Evolutionary conservation across 2,329 filamentous ascomycete genomes (phyloP), one percentile per base, ranked within the genome.

Genomic region (Aspergillus hortae): DNA sequence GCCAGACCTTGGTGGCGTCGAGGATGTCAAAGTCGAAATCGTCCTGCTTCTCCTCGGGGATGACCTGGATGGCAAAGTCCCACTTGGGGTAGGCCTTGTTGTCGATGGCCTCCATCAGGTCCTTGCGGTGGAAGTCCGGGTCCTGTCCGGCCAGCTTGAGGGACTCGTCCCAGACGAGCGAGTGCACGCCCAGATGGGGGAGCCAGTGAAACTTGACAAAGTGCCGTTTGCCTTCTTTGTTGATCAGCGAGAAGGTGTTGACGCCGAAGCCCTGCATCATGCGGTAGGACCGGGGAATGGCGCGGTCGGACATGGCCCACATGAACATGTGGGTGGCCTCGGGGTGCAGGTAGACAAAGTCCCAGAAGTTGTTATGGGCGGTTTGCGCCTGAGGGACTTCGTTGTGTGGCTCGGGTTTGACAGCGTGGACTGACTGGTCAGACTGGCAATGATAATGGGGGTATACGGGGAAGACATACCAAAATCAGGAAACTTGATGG

Each of bases 1-100:
- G 90, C 89, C 89, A 94, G 23, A 92, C 71, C 74, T 95, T 94
- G 35, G 90, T 95, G 1, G 89, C 86, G 59, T 95, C 90, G 1
- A 95, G 80, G 27, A 92, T 86, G 62, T 94, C 90, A 55, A 94
- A 92, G 6, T 92, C 89, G 55, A 92, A 95, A 14, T 89, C 82
- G 56, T 92, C 78, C 65, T 89, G 82, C 45, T 85, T 80, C 7
- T 78, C 79, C 57, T 92, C 89, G 0, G 86, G 81, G 19, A 94
- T 81, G 3, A 85, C 78, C 64, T 95, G 90, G n/a, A 95, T 85
- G 41, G 87, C 88, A 53, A 94, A 89, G 63, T 87, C 87, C 88
- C 88, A 94, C 63, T 84, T 87, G 7, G 89, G 88, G 61, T 79
- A 91, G 0, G 79, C 77, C 6, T 87, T 87, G 14, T 77, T 84